A percentile compares a stretch with the other conserved stretches of the same genome.
These are phyloP conservation scores for Zelonia costaricensis DNA, from an alignment of 208 protist genomes.

Conservation along the genomic window DNA sequence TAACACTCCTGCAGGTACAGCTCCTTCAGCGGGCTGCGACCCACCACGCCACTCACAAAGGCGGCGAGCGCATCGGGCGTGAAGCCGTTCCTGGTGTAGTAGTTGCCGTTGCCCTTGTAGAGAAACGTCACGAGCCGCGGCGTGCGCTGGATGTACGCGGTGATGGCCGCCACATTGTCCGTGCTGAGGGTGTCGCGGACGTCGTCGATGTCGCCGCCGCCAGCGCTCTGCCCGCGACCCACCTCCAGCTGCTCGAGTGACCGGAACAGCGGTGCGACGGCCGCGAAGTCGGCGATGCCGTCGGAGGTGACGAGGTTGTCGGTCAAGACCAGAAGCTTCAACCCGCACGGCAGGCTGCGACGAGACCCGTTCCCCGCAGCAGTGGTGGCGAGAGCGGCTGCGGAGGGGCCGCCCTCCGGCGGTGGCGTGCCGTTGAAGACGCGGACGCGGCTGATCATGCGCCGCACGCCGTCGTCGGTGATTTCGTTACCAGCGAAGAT, in stretches of 20 bases:
- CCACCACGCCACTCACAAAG: conserved; percentile 36
- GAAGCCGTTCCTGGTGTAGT: conserved; percentile 44
- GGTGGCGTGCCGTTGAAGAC: background rate
- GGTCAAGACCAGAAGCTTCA: conserved; percentile 42
- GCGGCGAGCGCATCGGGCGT: conserved; percentile 26
- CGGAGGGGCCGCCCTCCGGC: background rate
- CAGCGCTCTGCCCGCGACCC: conserved; percentile 34
- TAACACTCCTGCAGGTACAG: conserved; percentile 60
- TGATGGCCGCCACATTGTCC: conserved; percentile 21
- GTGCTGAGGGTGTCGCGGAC: conserved; percentile 36
- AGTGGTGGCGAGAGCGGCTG: background rate
- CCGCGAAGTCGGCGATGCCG: conserved; percentile 32
- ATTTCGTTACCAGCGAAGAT: conserved; percentile 55
- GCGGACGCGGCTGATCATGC: conserved; percentile 23
- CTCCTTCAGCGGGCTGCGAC: conserved; percentile 24
- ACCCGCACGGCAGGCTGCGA: conserved; percentile 10
- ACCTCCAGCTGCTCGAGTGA: conserved; percentile 43
- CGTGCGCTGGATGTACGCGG: conserved; percentile 24
- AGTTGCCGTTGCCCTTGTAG: conserved; percentile 54
- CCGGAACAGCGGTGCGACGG: conserved; percentile 20
- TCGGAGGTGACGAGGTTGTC: conserved; percentile 52
- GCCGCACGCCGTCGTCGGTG: conserved; percentile 46
- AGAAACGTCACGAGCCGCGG: conserved; percentile 35
- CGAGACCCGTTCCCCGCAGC: conserved; percentile 1
- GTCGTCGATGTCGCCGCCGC: conserved; percentile 32